Evolutionary conservation across 176 grass and related monocot genomes (phyloP).

Genomic region (Echinochloa phyllopogon): DNA sequence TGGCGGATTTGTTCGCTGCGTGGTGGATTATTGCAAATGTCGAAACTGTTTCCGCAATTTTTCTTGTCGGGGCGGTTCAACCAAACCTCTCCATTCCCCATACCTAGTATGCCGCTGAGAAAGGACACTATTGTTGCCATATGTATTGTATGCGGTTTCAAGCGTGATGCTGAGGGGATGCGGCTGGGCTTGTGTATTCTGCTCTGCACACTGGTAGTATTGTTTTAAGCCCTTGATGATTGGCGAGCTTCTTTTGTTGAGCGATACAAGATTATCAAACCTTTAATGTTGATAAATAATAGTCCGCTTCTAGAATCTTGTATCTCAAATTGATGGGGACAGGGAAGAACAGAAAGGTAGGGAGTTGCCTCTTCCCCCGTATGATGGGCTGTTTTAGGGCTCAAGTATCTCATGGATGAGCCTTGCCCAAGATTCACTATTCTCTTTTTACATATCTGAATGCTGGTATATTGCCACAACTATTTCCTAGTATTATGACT

Average conservation of each 20-base stretch:
- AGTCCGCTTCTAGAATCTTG: background rate
- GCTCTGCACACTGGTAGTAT: background rate
- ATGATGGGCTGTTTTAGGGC: background rate
- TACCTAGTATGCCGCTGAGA: background rate
- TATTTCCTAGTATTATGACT: background rate
- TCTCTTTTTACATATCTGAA: background rate
- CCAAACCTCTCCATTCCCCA: background rate
- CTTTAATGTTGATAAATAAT: background rate
- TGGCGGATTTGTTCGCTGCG: background rate
- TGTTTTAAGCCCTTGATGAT: background rate
- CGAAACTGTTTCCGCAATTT: background rate
- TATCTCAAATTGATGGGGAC: background rate
- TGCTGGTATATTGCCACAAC: background rate
- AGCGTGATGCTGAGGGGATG: background rate
- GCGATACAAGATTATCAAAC: background rate
- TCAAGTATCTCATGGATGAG: background rate
- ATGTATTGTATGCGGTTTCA: background rate
- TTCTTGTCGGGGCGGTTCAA: background rate
- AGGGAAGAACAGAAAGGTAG: background rate
- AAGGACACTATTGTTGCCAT: background rate
- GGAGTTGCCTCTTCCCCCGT: background rate
- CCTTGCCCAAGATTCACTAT: background rate
- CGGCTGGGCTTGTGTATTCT: background rate
- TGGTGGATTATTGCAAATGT: background rate
- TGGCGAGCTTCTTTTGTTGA: background rate